Base-by-base conservation (phyloP, 108 stramenopile species). In the Schizochytrium sp. region DNA sequence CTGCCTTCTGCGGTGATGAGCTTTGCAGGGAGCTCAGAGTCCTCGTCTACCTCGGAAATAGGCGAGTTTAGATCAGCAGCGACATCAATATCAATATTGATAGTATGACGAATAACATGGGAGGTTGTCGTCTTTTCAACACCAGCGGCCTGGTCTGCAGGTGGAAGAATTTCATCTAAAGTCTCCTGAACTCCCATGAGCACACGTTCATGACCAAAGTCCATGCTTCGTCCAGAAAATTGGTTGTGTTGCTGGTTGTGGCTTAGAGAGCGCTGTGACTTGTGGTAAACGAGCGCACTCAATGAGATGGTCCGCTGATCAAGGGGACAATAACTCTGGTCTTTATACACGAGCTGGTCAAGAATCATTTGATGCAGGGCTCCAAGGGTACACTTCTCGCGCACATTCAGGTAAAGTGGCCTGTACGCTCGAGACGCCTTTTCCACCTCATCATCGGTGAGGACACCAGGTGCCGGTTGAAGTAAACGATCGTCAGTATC, bases 1-100 rank as follows among this genome's bases (percentile, higher is more conserved):
- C 50, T 55, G 76, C 53, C 76, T 42, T 83, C 53, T n/a, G 76
- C 40, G 50, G 76, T 83, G 53, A 83, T 83, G 47, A 83, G 53
- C 76, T 19, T 83, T 5, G 76, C 49, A 13, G 76, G 76, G 50
- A 83, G 47, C 45, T 83, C 76, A 5, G 47, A 47, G 50, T 83
- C 76, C 0, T 50, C n/a, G 17, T 83, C 28, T 5, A 83, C 76
- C 76, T 83, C 76, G 55, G 76, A 49, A 3, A 83, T 83, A 38
- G 76, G 50, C 3, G 8, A n/a, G 17, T 83, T 53, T 53, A 1
- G 10, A n/a, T 83, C 76, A n/a, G 47, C 47, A 47, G 76, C 55
- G 1, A 5, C 76, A 83, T 83, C 76, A 13, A 83, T 13, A 38
- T 83, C 76, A 7, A 83, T 53, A 55, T 83, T 47, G 76, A 83